Base-by-base conservation (phyloP, 305 asterid genomes). In the Fraxinus dipetala region DNA sequence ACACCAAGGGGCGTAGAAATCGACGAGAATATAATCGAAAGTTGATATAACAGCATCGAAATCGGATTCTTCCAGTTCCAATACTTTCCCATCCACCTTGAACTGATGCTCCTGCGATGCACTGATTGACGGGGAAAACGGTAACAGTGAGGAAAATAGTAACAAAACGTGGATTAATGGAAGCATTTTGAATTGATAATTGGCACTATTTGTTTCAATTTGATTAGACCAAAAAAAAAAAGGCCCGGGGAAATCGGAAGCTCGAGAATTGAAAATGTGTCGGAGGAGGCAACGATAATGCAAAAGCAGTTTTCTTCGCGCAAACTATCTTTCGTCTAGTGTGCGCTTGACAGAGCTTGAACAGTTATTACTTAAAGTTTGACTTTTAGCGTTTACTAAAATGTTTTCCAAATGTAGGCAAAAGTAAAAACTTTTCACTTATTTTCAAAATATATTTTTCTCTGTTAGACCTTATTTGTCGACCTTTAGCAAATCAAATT, bases 1-100 rank as follows among this genome's bases (percentile, higher is more conserved):
- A 80, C 99, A 95, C 99, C 99, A 92, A 43, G 96, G 91, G 80
- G 98, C 99, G 75, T 94, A 92, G 82, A 95, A 95, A 84, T 95
- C 97, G 79, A 95, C 94, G 80, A 95, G 90, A 26, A 95, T 76
- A 72, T 93, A 90, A 90, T 95, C 96, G 70, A 94, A 94, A 11
- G 80, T 87, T 14, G 98, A 91, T 78, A 95, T 93, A 7, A 95
- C 97, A 1, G 94, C 85, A 26, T 93, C 97, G 38, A 95, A 91
- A 82, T 93, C 92, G 75, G 97, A 91, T 22, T 90, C 95, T 65
- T 89, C 86, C 65, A 94, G 97, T 81, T 92, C 91, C 87, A 95
- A 81, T 72, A 94, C 99, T 81, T 81, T 91, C 65, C 99, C 99
- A 7, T 93, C 94, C 84, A 90, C 81, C 81, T 75, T 84, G 85